Evolutionary conservation across 148 eudicot genomes (phyloP), one percentile per base, ranked within the genome.

Genomic region (Fallopia convolvulus): DNA sequence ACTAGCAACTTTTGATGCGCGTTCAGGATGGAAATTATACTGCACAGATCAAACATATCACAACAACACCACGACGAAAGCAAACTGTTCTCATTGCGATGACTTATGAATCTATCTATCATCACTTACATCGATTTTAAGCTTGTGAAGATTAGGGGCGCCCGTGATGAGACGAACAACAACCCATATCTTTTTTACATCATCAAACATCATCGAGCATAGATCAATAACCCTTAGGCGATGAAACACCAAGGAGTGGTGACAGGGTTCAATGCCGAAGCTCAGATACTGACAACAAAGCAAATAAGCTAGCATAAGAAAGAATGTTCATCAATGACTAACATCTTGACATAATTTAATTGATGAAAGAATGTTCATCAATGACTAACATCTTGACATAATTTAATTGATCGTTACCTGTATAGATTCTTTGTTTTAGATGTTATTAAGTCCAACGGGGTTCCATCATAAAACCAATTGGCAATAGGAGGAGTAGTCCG

Each of bases 161-260:
- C 83, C 88, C 79, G 83, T 77, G 79, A 94, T 89, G 83, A 94
- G 84, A 66, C 86, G 92, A 80, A 94, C 91, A 82, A 92, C 85
- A 70, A 89, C 97, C 77, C 81, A 60, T 55, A 90, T 87, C 84
- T 92, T 95, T 79, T 92, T 89, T 83, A 85, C 79, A 85, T 94
- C 97, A 77, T 94, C 97, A 76, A 92, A 92, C 68, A 88, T 88
- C 70, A 92, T 89, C 89, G 90, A 91, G 79, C 84, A 83, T 46
- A 94, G 56, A 78, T 94, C 91, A 77, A 94, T 84, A 42, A 42
- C 46, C 81, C 88, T 92, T 66, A 92, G 82, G 74, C 77, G 80
- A 63, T 32, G 68, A 79, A 84, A 94, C n/a, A 84, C 85, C 33
- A 86, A 21, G 14, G 80, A 80, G 8, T 76, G 83, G 74, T 76